A percentile compares a stretch with the other conserved stretches of the same genome.
phyloP scores from a whole-genome alignment of 768 basidiomycete species.

The Mycena olivaceomarginata region DNA sequence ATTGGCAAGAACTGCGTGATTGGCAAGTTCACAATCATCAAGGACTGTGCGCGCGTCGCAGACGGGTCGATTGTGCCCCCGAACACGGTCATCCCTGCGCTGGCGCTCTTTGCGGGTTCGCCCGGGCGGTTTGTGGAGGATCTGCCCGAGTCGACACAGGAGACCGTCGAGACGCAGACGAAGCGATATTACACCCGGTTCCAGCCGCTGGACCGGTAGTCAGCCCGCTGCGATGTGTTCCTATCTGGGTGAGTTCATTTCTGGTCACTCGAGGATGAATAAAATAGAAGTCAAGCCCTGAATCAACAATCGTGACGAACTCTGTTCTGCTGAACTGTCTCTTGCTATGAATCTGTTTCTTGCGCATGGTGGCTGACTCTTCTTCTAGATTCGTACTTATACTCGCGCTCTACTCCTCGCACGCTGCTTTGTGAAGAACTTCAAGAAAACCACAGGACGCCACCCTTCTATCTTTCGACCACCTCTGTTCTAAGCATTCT shows the following conservation, averaged over 20 bases:
- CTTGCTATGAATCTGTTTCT: not conserved
- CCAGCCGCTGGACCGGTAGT: slow-evolving; percentile 70
- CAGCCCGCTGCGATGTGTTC: not conserved
- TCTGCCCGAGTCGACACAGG: slow-evolving; percentile 95
- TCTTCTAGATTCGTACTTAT: slow-evolving; percentile 13
- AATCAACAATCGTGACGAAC: slow-evolving; percentile 45
- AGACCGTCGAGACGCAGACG: slow-evolving; percentile 89
- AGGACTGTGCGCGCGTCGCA: slow-evolving; percentile 93
- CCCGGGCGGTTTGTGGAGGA: slow-evolving; percentile 92
- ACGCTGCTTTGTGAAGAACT: no score
- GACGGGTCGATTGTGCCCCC: slow-evolving; percentile 94
- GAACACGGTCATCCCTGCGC: slow-evolving; percentile 93
- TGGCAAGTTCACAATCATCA: slow-evolving; percentile 97
- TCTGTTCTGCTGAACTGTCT: slow-evolving; percentile 37
- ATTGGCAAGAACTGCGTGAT: slow-evolving; percentile 98
- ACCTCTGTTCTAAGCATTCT: no score
- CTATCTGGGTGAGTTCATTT: slow-evolving; percentile 23
- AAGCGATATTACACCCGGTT: slow-evolving; percentile 93
- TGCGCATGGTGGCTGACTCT: slow-evolving; percentile 1
- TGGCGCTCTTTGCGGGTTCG: slow-evolving; percentile 90
- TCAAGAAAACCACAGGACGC: no score
- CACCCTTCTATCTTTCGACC: no score
- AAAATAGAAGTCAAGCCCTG: slow-evolving; percentile 54
- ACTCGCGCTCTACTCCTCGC: not conserved
- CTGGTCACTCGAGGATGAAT: slow-evolving; percentile 35